A percentile compares a stretch with the other conserved stretches of the same genome.
phyloP scores from a whole-genome alignment of 2,329 filamentous ascomycete genomes.

The Ramularia collo-cygni region DNA sequence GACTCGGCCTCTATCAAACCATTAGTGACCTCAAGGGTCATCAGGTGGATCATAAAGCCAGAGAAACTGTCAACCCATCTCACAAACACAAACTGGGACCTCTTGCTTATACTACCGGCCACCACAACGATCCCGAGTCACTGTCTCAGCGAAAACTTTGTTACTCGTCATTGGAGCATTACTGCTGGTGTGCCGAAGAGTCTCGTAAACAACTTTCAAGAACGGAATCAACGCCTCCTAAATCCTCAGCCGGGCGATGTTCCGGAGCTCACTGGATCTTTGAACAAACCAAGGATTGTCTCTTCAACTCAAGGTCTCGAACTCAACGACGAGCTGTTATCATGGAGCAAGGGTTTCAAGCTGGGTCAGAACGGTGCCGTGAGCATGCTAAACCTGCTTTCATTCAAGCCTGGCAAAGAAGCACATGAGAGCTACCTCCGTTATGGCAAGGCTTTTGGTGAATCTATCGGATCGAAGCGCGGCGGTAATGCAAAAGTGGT shows the following conservation, averaged over 20 bases:
- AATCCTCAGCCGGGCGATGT: slow-evolving; percentile 27
- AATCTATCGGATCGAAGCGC: slow-evolving; percentile 43
- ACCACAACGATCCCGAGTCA: slow-evolving; percentile 20
- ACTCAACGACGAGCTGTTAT: slow-evolving; percentile 43
- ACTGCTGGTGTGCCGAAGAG: slow-evolving; percentile 40
- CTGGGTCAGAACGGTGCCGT: slow-evolving; percentile 39
- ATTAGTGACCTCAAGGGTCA: slow-evolving; percentile 37
- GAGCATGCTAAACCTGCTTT: slow-evolving; percentile 58
- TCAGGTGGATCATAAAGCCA: slow-evolving; percentile 47
- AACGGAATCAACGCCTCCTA: slow-evolving; percentile 35
- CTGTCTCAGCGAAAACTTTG: slow-evolving; percentile 20
- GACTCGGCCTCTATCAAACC: slow-evolving; percentile 30
- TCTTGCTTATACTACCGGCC: slow-evolving; percentile 40
- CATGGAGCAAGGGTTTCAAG: slow-evolving; percentile 43
- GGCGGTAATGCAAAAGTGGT: slow-evolving; percentile 58
- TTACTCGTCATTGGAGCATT: slow-evolving; percentile 27
- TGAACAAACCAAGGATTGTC: slow-evolving; percentile 28
- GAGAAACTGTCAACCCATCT: slow-evolving; percentile 37
- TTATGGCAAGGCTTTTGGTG: slow-evolving; percentile 50
- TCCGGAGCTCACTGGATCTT: slow-evolving; percentile 32
- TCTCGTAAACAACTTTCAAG: slow-evolving; percentile 33
- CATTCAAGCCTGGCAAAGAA: slow-evolving; percentile 46
- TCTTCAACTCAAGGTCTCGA: slow-evolving; percentile 46
- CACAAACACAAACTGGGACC: slow-evolving; percentile 40
- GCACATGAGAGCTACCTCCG: slow-evolving; percentile 48